These are phyloP conservation scores for Mycena vulgaris DNA, from an alignment of 768 basidiomycete genomes.

Conservation along the genomic window DNA sequence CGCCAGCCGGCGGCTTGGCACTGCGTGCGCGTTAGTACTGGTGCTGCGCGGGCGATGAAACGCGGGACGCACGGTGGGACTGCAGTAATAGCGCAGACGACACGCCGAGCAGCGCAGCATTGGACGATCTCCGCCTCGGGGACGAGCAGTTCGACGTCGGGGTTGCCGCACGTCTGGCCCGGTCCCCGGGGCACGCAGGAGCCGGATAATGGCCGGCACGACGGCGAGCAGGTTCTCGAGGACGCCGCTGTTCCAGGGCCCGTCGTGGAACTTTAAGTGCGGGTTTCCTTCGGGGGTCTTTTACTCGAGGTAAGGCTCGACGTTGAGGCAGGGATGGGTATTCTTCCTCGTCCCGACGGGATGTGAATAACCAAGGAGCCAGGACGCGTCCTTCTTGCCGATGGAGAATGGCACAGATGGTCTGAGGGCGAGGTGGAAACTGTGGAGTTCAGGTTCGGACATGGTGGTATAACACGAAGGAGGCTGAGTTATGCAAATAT, in stretches of 20 bases:
- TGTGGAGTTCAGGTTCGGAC: not conserved
- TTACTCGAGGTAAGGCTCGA: not conserved
- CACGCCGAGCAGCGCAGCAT: not conserved
- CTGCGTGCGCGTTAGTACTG: not conserved
- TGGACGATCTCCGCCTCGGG: not conserved
- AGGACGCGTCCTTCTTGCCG: not conserved
- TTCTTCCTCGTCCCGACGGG: not conserved
- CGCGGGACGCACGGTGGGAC: not conserved
- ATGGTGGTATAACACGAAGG: not conserved
- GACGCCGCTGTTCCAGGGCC: not conserved
- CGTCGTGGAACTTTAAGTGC: not conserved
- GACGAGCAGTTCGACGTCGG: not conserved
- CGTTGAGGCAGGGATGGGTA: not conserved
- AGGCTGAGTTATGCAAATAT: no score
- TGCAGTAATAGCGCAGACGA: not conserved
- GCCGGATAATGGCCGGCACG: no score
- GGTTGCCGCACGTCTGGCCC: not conserved
- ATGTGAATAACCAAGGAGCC: not conserved
- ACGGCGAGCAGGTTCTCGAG: not conserved
- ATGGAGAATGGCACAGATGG: not conserved
- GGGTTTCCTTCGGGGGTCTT: not conserved
- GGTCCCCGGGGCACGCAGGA: no score
- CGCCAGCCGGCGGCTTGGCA: not conserved
- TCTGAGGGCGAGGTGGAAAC: not conserved
- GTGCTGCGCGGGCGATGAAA: not conserved